Percentiles rank a stretch among this genome's conserved stretches.
Evolutionary conservation across 345 rosid species (phyloP).

Genomic region (Populus davidiana): DNA sequence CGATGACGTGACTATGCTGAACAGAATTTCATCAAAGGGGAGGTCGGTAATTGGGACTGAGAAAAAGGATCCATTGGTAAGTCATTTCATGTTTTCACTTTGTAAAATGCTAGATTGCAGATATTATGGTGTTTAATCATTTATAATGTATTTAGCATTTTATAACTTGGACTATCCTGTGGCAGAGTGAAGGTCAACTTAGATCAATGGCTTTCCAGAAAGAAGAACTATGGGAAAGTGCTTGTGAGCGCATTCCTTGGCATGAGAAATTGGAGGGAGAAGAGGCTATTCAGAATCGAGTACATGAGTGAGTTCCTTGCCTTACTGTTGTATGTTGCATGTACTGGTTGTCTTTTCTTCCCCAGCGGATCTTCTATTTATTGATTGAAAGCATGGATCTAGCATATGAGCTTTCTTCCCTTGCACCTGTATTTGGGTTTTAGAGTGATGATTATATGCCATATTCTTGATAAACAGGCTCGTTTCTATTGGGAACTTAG

Average conservation of each 20-base stretch:
- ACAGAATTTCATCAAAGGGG: slow-evolving; percentile 58
- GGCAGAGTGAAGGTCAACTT: slow-evolving; percentile 64
- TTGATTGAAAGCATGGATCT: background rate
- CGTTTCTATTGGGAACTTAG: slow-evolving; percentile 85
- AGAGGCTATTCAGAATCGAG: slow-evolving; percentile 85
- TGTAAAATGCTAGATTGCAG: background rate
- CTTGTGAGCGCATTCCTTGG: slow-evolving; percentile 88
- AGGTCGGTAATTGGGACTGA: slow-evolving; percentile 39
- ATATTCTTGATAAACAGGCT: slow-evolving; percentile 53
- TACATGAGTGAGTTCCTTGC: slow-evolving; percentile 75
- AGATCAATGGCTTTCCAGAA: slow-evolving; percentile 80
- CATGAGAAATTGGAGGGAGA: slow-evolving; percentile 95
- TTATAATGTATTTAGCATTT: background rate
- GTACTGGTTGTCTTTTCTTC: background rate
- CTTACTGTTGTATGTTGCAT: slow-evolving; percentile 11
- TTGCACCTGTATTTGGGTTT: slow-evolving; percentile 10
- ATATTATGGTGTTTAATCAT: slow-evolving; percentile 1
- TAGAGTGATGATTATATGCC: background rate
- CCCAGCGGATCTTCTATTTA: too few species aligned
- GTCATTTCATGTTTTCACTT: slow-evolving; percentile 21
- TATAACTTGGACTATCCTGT: slow-evolving; percentile 19
- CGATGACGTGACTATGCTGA: slow-evolving; percentile 47
- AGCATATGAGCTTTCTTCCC: background rate
- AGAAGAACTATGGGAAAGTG: slow-evolving; percentile 84
- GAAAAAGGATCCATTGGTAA: slow-evolving; percentile 52